phyloP scores from a whole-genome alignment of 768 basidiomycete genomes.

The Hortiboletus flavorubellus region DNA sequence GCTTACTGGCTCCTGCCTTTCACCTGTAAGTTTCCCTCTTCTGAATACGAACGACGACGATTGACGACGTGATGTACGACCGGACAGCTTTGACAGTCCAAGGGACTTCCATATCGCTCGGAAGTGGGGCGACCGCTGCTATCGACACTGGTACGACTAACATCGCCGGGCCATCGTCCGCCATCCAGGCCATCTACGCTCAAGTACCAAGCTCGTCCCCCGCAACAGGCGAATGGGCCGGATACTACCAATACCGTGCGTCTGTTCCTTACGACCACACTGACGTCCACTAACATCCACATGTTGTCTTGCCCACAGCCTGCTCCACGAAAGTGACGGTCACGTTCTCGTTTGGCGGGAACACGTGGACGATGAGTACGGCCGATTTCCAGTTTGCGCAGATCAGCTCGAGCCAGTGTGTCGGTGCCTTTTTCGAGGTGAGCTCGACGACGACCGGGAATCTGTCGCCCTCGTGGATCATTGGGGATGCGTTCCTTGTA shows the following conservation, averaged over 20 bases:
- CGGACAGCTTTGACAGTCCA: constrained; percentile 37
- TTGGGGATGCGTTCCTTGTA: constrained; percentile 50
- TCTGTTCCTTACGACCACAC: not conserved
- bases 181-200: constrained; percentile 42
- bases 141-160: constrained; percentile 66
- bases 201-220: constrained; percentile 42
- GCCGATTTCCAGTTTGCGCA: constrained; percentile 45
- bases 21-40: constrained; percentile 21
- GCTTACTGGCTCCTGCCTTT: constrained; percentile 51
- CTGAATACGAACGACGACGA: not conserved
- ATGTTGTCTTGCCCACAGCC: constrained; percentile 14
- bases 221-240: constrained; percentile 35
- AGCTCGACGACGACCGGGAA: constrained; percentile 28
- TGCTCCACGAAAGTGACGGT: constrained; percentile 38
- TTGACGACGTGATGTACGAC: not conserved
- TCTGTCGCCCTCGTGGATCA: constrained; percentile 43
- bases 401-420: constrained; percentile 40
- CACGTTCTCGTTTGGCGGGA: constrained; percentile 43
- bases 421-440: constrained; percentile 52
- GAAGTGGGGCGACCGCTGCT: constrained; percentile 34
- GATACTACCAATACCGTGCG: constrained; percentile 48
- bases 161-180: constrained; percentile 45
- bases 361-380: constrained; percentile 45
- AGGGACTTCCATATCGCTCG: constrained; percentile 23
- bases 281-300: not conserved